phyloP scores from a whole-genome alignment of 352 stramenopile species.

The Phytophthora lateralis region DNA sequence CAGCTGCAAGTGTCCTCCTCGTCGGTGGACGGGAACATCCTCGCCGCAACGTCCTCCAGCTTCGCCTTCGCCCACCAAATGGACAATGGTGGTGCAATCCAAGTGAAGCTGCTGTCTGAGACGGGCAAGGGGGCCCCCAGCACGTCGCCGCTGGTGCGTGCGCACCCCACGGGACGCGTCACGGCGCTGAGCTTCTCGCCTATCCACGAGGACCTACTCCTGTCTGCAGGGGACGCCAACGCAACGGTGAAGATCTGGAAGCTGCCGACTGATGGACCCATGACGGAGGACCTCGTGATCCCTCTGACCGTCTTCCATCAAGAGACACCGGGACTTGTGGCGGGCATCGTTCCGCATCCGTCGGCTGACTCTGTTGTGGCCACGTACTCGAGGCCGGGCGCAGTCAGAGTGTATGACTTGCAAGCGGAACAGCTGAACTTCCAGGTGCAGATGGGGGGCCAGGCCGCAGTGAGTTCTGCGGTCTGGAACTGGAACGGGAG shows the following conservation, averaged over 20 bases:
- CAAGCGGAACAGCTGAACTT: constrained; percentile 29
- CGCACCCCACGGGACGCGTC: constrained; percentile 57
- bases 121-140: constrained; percentile 39
- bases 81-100: constrained; percentile 64
- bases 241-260: constrained; percentile 65
- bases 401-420: constrained; percentile 59
- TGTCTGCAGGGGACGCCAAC: constrained; percentile 61
- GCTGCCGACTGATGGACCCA: constrained; percentile 28
- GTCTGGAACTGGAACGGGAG: constrained; percentile 81
- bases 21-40: constrained; percentile 50
- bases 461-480: constrained; percentile 33
- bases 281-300: constrained; percentile 41
- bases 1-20: constrained; percentile 61
- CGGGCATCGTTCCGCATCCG: constrained; percentile 57
- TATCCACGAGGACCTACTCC: constrained; percentile 54
- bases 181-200: constrained; percentile 71
- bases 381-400: constrained; percentile 42
- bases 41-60: constrained; percentile 45
- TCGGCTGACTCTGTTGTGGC: constrained; percentile 53
- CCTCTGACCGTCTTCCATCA: constrained; percentile 32
- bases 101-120: constrained; percentile 57
- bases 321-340: constrained; percentile 22
- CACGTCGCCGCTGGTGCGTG: constrained; percentile 57
- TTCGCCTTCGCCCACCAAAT: constrained; percentile 74
- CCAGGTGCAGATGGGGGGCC: constrained; percentile 18